Percentiles rank a stretch among this genome's conserved stretches.
Evolutionary conservation across 495 filamentous ascomycete genomes (phyloP).

Genomic region (Chaetomium fimeti): DNA sequence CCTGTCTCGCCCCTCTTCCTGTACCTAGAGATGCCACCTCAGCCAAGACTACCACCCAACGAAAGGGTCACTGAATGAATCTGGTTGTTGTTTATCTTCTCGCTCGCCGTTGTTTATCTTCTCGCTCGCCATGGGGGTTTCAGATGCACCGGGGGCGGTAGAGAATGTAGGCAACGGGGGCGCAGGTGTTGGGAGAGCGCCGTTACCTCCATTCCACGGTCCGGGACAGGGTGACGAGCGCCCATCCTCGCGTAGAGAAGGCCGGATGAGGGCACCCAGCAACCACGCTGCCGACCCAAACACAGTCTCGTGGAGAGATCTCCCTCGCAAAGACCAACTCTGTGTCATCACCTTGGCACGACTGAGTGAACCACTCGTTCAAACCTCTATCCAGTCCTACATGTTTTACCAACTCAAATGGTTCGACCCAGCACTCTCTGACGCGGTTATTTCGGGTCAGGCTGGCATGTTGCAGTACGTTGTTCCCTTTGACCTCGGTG

Average conservation of each 20-base stretch:
- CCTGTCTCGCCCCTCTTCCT: too few relatives aligned
- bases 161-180: neutral
- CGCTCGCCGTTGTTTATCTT: neutral
- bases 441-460: slow-evolving; percentile 70
- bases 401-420: slow-evolving; percentile 79
- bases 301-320: slow-evolving; percentile 63
- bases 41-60: neutral
- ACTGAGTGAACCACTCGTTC: slow-evolving; percentile 74
- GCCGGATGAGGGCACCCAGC: neutral
- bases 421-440: slow-evolving; percentile 62
- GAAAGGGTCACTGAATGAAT: neutral
- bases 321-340: slow-evolving; percentile 74
- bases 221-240: neutral
- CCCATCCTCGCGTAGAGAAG: neutral
- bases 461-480: slow-evolving; percentile 66
- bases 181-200: neutral
- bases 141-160: neutral
- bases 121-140: neutral
- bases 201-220: neutral
- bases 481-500: neutral
- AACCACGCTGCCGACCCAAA: neutral
- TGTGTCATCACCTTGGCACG: slow-evolving; percentile 70
- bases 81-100: neutral
- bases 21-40: neutral
- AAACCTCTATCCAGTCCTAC: slow-evolving; percentile 74